These are phyloP conservation scores for Fistulifera pelliculosa DNA, from an alignment of 108 stramenopile species.

Conservation along the genomic window DNA sequence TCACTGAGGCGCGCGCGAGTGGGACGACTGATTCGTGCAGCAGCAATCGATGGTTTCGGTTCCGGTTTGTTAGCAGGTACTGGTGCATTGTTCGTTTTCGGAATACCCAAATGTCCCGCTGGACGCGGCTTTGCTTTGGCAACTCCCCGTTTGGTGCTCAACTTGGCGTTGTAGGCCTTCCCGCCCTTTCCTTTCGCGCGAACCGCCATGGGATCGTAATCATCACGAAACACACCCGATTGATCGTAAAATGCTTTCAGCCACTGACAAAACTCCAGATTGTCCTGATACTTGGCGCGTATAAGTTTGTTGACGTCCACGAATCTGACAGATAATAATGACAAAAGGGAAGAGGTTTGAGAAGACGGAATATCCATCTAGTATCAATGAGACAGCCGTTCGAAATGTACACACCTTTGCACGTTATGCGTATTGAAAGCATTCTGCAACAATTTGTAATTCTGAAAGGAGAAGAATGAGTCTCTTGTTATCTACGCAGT, in stretches of 20 bases:
- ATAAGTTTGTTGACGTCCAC: slow-evolving; percentile 89
- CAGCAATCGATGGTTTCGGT: no score
- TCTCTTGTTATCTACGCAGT: no score
- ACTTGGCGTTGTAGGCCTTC: slow-evolving; percentile 24
- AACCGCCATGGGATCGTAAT: slow-evolving; percentile 83
- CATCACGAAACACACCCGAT: slow-evolving; percentile 44
- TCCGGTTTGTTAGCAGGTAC: neutral
- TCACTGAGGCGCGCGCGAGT: neutral
- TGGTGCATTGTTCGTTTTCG: neutral
- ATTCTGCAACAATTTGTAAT: slow-evolving; percentile 97
- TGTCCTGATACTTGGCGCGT: slow-evolving; percentile 94
- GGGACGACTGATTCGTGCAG: neutral
- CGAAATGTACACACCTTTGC: slow-evolving; percentile 27
- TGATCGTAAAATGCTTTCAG: slow-evolving; percentile 94
- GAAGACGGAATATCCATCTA: no score
- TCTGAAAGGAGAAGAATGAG: no score
- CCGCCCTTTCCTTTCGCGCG: slow-evolving; percentile 89
- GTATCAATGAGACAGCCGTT: no score
- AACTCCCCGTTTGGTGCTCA: neutral
- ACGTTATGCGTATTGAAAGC: slow-evolving; percentile 83
- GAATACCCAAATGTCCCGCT: neutral
- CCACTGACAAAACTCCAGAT: slow-evolving; percentile 99
- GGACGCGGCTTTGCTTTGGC: slow-evolving; percentile 12
- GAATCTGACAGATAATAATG: no score
- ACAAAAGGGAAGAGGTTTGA: no score